Conservation (phyloP, 257 asterid genomes). For the Petrea volubilis region DNA sequence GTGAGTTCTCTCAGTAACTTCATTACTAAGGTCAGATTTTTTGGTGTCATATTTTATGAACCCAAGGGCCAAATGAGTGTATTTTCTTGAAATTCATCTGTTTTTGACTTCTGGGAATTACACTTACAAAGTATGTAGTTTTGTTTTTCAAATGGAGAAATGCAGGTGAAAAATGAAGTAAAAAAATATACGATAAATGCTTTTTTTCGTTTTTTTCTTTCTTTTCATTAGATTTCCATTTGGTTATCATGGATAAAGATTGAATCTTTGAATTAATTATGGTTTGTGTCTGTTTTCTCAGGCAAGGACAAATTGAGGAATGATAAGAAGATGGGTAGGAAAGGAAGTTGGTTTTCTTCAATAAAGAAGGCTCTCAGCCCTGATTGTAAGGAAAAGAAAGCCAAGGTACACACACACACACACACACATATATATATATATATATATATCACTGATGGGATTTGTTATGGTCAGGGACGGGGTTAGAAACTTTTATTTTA, state of each 20-base stretch:
- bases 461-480: not conserved
- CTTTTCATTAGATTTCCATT: too few relatives aligned
- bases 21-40: not conserved
- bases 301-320: slow-evolving; percentile 46
- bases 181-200: slow-evolving; percentile 7
- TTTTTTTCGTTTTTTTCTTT: too few relatives aligned
- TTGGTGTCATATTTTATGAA: not conserved
- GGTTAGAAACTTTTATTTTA: too few relatives aligned
- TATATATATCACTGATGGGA: not conserved
- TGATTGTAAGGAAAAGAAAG: slow-evolving; percentile 53
- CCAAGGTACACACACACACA: slow-evolving; percentile 58
- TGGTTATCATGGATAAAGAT: not conserved
- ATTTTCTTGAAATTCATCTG: slow-evolving; percentile 13
- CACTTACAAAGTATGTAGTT: not conserved
- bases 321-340: slow-evolving; percentile 70
- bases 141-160: slow-evolving; percentile 17
- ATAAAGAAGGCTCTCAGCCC: slow-evolving; percentile 90
- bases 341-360: slow-evolving; percentile 89
- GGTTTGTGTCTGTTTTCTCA: slow-evolving; percentile 9
- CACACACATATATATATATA: too few relatives aligned
- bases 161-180: slow-evolving; percentile 8
- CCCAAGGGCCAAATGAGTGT: not conserved
- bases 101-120: slow-evolving; percentile 18
- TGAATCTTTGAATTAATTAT: slow-evolving; percentile 18
- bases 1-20: slow-evolving; percentile 20